Base-by-base conservation (phyloP, 768 basidiomycete genomes). In the Boletus subcaerulescens region DNA sequence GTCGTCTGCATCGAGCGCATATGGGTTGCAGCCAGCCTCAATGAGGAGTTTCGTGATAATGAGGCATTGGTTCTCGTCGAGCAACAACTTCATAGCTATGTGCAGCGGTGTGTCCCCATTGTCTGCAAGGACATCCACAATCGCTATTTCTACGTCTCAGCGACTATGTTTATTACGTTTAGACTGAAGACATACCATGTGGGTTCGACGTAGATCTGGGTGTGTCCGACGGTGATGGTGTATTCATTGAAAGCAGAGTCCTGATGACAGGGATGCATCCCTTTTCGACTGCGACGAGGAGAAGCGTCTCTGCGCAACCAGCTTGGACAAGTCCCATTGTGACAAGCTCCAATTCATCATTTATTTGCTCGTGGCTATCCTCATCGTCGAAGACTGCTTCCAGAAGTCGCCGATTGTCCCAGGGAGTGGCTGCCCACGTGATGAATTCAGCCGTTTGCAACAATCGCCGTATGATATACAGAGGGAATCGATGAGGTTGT, bases 21-120 rank as follows among this genome's bases (percentile, higher is more conserved):
- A 12, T 17, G 56, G 45, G 18, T 6, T 20, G 12, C 33, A 51
- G 4, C 55, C 55, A 39, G 40, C 49, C 0, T 39, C 24, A 15
- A 57, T 31, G 15, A 58, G 57, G 11, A 51, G 42, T 22, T 52
- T 35, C 0, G 18, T 24, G n/a, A 60, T 17, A 1, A 7, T 2
- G 3, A 60, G 48, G 24, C 57, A 59, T 3, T 11, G 14, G 8
- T 29, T 46, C 18, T 60, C 59, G 24, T 60, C 45, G 8, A 35
- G n/a, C n/a, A n/a, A 31, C 9, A 50, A 2, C 29, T 6, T 42
- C 39, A 58, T 41, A 2, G 46, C 50, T 4, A 59, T 1, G 9
- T 59, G 58, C 0, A 59, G 38, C 1, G 44, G 58, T 8, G 58
- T 53, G 22, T 59, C 57, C 5, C 58, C 58, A 14, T 59, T 59